Conservation (phyloP, 139 green algal genomes). For the Coccomyxa sp. region DNA sequence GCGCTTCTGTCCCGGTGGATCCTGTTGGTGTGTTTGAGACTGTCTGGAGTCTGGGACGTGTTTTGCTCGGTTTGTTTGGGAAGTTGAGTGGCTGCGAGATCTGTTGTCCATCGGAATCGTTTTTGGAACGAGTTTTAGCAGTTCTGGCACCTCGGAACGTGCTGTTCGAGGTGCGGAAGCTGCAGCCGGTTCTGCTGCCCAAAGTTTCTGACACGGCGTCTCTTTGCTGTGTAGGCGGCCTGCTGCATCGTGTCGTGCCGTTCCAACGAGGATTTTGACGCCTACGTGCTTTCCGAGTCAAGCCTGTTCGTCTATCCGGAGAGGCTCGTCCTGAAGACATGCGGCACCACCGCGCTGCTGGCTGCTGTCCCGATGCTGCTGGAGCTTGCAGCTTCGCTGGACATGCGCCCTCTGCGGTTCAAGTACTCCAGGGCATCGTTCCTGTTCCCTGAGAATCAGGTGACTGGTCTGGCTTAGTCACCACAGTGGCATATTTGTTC, state of each 20-base stretch:
- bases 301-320: conserved; percentile 92
- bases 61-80: no score
- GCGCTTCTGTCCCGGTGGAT: neutral
- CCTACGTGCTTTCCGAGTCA: conserved; percentile 96
- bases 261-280: conserved; percentile 77
- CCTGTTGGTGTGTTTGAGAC: no score
- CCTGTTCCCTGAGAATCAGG: conserved; percentile 90
- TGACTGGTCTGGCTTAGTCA: conserved; percentile 4
- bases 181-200: neutral
- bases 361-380: conserved; percentile 73
- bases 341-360: conserved; percentile 92
- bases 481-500: neutral
- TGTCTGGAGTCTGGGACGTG: no score
- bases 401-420: conserved; percentile 51
- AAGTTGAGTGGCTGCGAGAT: no score
- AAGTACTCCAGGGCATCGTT: conserved; percentile 92
- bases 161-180: no score
- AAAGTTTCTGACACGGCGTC: neutral
- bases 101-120: no score
- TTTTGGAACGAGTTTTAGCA: neutral
- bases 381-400: conserved; percentile 55
- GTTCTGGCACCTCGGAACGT: no score
- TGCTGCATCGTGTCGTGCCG: conserved; percentile 91
- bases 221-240: conserved; percentile 42
- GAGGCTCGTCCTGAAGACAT: conserved; percentile 96